These are phyloP conservation scores for Triadica sebifera DNA, from an alignment of 345 rosid genomes.

Conservation along the genomic window DNA sequence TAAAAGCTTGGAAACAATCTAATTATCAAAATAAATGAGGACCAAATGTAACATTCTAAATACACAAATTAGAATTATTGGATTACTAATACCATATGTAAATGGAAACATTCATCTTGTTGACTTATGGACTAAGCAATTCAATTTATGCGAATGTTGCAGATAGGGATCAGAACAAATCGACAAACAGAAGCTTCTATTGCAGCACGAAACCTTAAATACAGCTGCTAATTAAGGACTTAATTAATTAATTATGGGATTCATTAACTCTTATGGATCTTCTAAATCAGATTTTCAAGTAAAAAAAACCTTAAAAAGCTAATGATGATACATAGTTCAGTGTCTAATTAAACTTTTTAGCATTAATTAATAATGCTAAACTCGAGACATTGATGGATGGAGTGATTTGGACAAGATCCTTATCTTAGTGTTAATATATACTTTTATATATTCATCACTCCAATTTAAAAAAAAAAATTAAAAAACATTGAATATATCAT, in stretches of 20 bases:
- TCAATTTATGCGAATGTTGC: neutral
- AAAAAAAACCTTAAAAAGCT: neutral
- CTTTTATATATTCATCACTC: neutral
- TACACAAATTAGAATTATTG: no score
- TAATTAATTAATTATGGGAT: neutral
- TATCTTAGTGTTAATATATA: neutral
- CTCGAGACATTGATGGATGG: constrained; percentile 1
- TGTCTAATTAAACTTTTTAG: neutral
- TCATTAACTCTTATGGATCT: neutral
- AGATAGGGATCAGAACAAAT: no score
- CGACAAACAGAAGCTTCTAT: constrained; percentile 1
- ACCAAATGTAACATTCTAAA: no score
- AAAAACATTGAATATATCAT: no score
- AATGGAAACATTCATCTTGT: no score
- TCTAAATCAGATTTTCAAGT: neutral
- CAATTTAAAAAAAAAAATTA: neutral
- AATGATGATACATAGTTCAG: neutral
- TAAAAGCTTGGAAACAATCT: no score
- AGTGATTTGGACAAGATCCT: constrained; percentile 26
- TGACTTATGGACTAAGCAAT: no score
- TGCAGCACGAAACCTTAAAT: constrained; percentile 1
- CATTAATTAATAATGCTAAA: neutral
- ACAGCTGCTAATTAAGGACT: neutral
- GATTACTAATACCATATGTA: no score
- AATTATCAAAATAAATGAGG: no score